Evolutionary conservation across 2,329 filamentous ascomycete genomes (phyloP), one percentile per base, ranked within the genome.

Genomic region (Aspergillus sp.): DNA sequence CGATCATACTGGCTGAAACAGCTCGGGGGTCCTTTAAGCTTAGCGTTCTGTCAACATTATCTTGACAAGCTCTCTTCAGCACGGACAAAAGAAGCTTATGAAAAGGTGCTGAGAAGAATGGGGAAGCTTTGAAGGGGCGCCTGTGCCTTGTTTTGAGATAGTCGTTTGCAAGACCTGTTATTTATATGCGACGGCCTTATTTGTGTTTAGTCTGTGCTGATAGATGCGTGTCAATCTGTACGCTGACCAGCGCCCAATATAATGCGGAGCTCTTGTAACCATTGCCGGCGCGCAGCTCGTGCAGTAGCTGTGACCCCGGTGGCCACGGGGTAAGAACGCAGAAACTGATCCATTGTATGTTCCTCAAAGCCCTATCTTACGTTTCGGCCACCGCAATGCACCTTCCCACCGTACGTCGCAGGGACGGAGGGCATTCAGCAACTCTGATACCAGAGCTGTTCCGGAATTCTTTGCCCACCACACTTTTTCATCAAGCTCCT

Each of bases 381-480:
- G 64, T 53, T 65, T 70, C 10, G 72, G 70, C 73, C 73, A 75
- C n/a, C 66, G 42, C 39, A 72, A 51, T 17, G 70, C 68, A 19
- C 66, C 66, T 7, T 68, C 64, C 70, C 70, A 74, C 21, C 62
- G 66, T 10, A 59, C 23, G 57, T 70, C 66, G 6, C 58, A 63
- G 3, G 63, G 62, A 2, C 55, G 65, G 11, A 74, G 47, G 6
- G 63, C 64, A 17, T 51, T 58, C 42, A 70, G 57, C 25, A 75
- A 51, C 38, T 75, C 73, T 4, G 67, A 66, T 3, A 74, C 66
- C 15, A 75, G 58, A 7, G 68, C 70, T 13, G 64, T 66, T 1
- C 72, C 74, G 4, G 74, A 74, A 8, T 70, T 68, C 19, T 65
- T 66, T n/a, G 73, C 72, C 74, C 74, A 76, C 74, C 74, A 76